Evolutionary conservation across 148 eudicot genomes (phyloP).

Genomic region (Amaranthus hypochondriacus): DNA sequence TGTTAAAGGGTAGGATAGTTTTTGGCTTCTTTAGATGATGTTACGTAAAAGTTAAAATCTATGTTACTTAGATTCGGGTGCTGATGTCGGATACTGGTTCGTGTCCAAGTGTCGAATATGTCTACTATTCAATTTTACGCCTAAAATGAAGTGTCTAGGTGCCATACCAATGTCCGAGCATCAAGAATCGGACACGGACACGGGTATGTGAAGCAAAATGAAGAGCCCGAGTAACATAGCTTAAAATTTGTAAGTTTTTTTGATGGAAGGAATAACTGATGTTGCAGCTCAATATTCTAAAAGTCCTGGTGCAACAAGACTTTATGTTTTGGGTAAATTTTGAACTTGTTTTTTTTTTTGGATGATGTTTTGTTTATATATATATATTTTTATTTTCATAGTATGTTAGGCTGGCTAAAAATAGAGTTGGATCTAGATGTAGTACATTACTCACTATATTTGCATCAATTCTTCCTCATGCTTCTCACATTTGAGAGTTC

Average conservation of each 20-base stretch:
- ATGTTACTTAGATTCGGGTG: no score
- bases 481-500: no score
- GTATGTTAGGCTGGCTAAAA: neutral
- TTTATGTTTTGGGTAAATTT: constrained; percentile 24
- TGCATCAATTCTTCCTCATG: no score
- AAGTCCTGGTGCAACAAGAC: constrained; percentile 16
- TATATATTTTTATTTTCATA: no score
- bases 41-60: neutral
- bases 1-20: neutral
- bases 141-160: no score
- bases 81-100: no score
- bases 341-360: neutral
- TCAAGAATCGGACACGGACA: no score
- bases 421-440: neutral
- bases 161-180: no score
- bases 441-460: neutral
- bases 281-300: constrained; percentile 15
- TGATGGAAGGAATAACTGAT: constrained; percentile 11
- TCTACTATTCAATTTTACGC: no score
- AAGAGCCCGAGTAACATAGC: no score
- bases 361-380: neutral
- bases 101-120: no score
- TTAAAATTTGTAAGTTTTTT: neutral
- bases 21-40: constrained; percentile 5
- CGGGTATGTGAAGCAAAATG: no score